These are phyloP conservation scores for Fistulifera solaris DNA, from an alignment of 108 stramenopile species.

Conservation along the genomic window DNA sequence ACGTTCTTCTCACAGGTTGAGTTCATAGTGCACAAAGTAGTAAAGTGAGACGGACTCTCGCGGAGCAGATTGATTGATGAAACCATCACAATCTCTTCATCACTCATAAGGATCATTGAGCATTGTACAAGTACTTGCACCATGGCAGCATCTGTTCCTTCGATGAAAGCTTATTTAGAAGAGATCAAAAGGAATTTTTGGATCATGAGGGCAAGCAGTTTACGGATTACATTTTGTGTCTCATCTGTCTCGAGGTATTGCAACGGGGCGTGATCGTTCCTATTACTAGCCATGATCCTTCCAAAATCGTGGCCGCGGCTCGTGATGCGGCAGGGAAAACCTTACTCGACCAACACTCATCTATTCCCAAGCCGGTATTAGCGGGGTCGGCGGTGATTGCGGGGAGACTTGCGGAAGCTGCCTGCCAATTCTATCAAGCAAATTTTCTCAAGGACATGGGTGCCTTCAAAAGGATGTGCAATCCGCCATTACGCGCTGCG, in stretches of 20 bases:
- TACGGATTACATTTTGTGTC: constrained; percentile 6
- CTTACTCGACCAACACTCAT: constrained; percentile 10
- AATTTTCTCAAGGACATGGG: constrained; percentile 1
- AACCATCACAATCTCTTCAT: too few relatives aligned
- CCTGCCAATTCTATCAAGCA: neutral
- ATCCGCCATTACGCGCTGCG: constrained; percentile 15
- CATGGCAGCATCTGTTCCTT: constrained; percentile 3
- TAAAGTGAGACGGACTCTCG: too few relatives aligned
- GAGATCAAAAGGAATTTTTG: constrained; percentile 1
- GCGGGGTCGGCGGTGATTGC: constrained; percentile 29
- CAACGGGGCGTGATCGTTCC: constrained; percentile 25
- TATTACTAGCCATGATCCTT: constrained; percentile 5
- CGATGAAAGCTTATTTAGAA: neutral
- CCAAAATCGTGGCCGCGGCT: constrained; percentile 15
- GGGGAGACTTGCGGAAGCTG: constrained; percentile 29
- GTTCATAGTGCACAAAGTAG: too few relatives aligned
- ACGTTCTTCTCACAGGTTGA: too few relatives aligned
- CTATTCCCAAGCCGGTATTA: constrained; percentile 28
- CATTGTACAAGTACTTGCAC: too few relatives aligned
- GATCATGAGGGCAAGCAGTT: constrained; percentile 1
- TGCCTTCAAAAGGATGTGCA: constrained; percentile 1
- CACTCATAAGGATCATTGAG: too few relatives aligned
- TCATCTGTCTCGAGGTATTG: constrained; percentile 23
- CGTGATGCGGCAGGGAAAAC: constrained; percentile 24
- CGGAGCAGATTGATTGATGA: too few relatives aligned